A percentile compares a stretch with the other conserved stretches of the same genome.
phyloP scores from a whole-genome alignment of 495 filamentous ascomycete species.

The Melanomma pulvis-pyrius region DNA sequence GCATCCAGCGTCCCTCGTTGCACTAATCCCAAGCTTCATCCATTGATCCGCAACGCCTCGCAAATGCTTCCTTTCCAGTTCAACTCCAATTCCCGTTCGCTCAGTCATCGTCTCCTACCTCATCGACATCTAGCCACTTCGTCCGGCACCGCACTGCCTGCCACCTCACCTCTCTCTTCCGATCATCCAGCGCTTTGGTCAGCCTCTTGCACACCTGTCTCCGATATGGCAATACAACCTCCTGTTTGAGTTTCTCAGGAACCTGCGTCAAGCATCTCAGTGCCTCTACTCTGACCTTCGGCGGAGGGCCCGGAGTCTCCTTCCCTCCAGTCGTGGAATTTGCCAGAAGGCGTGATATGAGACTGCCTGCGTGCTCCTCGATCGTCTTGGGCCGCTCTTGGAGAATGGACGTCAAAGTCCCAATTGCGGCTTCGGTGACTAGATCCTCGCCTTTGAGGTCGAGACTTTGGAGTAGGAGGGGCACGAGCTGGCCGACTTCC shows the following conservation, averaged over 20 bases:
- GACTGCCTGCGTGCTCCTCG: conserved; percentile 62
- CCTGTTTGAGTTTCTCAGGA: conserved; percentile 49
- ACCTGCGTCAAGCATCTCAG: conserved; percentile 61
- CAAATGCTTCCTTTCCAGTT: not conserved
- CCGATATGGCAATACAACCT: conserved; percentile 61
- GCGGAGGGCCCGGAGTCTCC: conserved; percentile 15
- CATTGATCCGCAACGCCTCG: not conserved
- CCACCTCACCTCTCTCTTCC: conserved; percentile 66
- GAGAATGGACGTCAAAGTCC: conserved; percentile 62
- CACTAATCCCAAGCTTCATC: too few relatives aligned
- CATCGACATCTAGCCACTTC: conserved; percentile 70
- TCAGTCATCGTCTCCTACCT: conserved; percentile 56
- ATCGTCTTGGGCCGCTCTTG: conserved; percentile 58
- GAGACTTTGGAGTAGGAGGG: conserved; percentile 72
- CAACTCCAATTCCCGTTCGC: not conserved
- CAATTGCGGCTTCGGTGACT: conserved; percentile 66
- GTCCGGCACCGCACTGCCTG: conserved; percentile 68
- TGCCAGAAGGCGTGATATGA: conserved; percentile 62
- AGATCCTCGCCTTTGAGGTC: conserved; percentile 57
- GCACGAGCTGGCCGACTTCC: conserved; percentile 61
- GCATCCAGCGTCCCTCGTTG: too few relatives aligned
- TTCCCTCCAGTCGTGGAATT: conserved; percentile 35
- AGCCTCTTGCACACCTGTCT: conserved; percentile 59
- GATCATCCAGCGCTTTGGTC: conserved; percentile 63
- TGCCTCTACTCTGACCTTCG: conserved; percentile 55